Percentiles rank a stretch among this genome's conserved stretches.
phyloP scores from a whole-genome alignment of 2,329 filamentous ascomycete genomes.

The Harringtonia aguacate region DNA sequence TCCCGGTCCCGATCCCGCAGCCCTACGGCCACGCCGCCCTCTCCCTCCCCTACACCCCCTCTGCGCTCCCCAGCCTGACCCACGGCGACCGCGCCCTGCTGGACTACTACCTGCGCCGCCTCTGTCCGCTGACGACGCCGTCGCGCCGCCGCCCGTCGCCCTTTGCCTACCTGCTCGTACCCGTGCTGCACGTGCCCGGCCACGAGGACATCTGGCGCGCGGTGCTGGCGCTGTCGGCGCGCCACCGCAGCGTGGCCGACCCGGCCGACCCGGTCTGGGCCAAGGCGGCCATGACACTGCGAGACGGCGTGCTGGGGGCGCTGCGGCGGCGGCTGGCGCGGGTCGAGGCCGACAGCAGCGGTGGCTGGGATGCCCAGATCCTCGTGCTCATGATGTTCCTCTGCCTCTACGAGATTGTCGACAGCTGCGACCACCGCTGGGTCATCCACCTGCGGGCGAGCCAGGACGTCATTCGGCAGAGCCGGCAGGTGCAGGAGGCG shows the following conservation, averaged over 20 bases:
- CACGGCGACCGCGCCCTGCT: background rate
- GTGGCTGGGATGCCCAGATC: background rate
- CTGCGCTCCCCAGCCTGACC: no score
- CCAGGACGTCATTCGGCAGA: background rate
- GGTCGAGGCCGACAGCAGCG: background rate
- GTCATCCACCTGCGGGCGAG: conserved; percentile 3
- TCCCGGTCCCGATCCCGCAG: no score
- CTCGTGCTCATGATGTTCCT: conserved; percentile 3
- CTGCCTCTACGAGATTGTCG: conserved; percentile 4
- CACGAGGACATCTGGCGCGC: conserved; percentile 1
- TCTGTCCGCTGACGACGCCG: conserved; percentile 1
- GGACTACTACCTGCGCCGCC: conserved; percentile 1
- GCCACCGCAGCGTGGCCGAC: conserved; percentile 1
- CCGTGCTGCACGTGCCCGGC: conserved; percentile 2
- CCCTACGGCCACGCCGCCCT: no score
- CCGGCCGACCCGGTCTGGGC: background rate
- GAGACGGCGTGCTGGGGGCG: background rate
- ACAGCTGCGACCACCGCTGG: conserved; percentile 3
- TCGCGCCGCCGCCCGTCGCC: background rate
- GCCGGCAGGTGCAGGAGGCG: background rate
- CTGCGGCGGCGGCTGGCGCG: background rate
- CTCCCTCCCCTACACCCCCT: background rate
- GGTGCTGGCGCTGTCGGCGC: conserved; percentile 2
- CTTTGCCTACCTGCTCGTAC: conserved; percentile 1
- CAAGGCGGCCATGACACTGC: background rate